Percentiles rank a stretch among this genome's conserved stretches.
phyloP scores from a whole-genome alignment of 139 green algal genomes.

The Chlamydomonas sp. region DNA sequence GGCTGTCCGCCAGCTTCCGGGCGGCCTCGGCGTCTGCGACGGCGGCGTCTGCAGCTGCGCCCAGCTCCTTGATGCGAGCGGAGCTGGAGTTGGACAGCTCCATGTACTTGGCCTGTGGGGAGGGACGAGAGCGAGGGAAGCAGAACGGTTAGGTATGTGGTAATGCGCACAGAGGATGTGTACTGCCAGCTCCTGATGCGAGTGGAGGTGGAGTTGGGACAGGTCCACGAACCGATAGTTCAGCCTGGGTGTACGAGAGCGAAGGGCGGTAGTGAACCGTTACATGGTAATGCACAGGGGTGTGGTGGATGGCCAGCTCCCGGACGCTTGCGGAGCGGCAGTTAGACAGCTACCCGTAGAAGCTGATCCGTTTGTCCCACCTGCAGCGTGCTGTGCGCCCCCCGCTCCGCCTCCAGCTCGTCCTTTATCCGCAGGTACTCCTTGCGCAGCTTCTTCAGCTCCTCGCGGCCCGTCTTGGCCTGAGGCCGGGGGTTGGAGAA shows the following conservation, averaged over 20 bases:
- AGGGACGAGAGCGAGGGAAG: not conserved
- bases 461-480: slow-evolving; percentile 57
- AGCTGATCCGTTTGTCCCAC: slow-evolving; percentile 1
- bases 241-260: no score
- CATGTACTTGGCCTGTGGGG: not conserved
- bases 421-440: slow-evolving; percentile 51
- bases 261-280: no score
- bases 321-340: no score
- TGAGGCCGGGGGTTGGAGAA: not conserved
- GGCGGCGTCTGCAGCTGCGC: not conserved
- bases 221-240: no score
- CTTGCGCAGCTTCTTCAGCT: slow-evolving; percentile 58
- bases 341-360: no score
- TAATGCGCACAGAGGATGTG: no score
- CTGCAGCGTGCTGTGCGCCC: slow-evolving; percentile 40
- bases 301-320: no score
- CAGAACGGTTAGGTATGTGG: not conserved
- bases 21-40: not conserved
- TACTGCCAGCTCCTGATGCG: no score
- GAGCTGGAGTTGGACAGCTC: slow-evolving; percentile 8
- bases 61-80: not conserved
- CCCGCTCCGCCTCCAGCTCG: slow-evolving; percentile 52
- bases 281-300: no score
- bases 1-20: slow-evolving; percentile 33
- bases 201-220: no score